Conservation (phyloP, 257 asterid species). For the Nicotiana obtusifolia region DNA sequence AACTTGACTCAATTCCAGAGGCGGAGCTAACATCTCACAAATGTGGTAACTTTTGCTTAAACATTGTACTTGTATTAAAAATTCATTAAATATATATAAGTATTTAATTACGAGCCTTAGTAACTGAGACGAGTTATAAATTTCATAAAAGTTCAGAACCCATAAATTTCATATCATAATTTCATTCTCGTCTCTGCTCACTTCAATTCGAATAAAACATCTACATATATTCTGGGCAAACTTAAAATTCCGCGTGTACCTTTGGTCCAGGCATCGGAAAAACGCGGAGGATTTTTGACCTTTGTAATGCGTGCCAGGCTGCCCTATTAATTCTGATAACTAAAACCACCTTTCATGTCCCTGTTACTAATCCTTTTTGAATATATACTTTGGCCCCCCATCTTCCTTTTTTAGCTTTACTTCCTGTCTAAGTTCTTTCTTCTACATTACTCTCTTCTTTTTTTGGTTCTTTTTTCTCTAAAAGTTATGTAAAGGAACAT, state of each 20-base stretch:
- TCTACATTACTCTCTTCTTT: neutral
- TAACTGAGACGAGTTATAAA: no score
- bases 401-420: neutral
- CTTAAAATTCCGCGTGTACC: neutral
- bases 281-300: slow-evolving; percentile 8
- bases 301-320: slow-evolving; percentile 33
- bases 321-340: neutral
- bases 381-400: neutral
- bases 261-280: neutral
- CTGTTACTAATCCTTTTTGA: neutral
- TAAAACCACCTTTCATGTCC: neutral
- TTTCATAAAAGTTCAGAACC: no score
- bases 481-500: neutral
- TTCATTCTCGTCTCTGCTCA: fast-evolving
- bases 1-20: no score
- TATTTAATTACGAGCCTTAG: no score
- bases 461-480: neutral
- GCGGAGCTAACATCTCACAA: no score
- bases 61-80: no score
- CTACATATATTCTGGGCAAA: neutral
- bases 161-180: no score
- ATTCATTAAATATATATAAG: no score
- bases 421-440: neutral
- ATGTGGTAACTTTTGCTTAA: no score
- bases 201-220: no score